Evolutionary conservation across 805 yeast genomes (phyloP), one percentile per base, ranked within the genome.

Genomic region (Zygotorulaspora sp.): DNA sequence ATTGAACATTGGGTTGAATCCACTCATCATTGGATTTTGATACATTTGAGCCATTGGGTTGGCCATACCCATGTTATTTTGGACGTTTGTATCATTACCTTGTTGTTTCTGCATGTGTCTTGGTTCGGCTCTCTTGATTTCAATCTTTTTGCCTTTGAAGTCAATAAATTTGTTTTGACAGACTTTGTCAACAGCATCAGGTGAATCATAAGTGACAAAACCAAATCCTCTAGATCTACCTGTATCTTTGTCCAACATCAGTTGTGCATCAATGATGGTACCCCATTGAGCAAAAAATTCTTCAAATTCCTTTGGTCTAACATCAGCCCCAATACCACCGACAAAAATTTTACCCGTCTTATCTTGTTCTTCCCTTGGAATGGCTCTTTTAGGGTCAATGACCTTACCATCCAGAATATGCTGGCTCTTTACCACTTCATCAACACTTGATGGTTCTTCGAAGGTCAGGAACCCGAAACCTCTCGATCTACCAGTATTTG

Each of bases 161-260:
- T 80, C 78, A 47, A 90, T 74, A 57, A 78, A 87, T 62, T 83
- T 83, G 61, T 82, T 83, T 41, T 79, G 82, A 38, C 92, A 80
- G 38, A 86, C 95, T 50, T 79, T 73, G 54, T 89, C 97, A 30
- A 90, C 96, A 11, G 96, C 96, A 31, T 83, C 89, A 15, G 95
- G 94, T 13, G 94, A 77, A 57, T 90, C 97, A 65, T 83, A 90
- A 10, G 98, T 90, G 47, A 90, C 88, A 62, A 90, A 90, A 1
- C 98, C 98, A 62, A 88, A 90, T 17, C 98, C 98, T 67, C 97
- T 77, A 2, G 96, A 87, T 57, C 95, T 78, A 43, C 97, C 97
- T 3, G 97, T 85, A 61, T 89, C 97, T 65, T 90, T 92, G 63
- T 90, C 97, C 50, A 90, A 76, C 98, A 90, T 90, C 50, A 90